Evolutionary conservation across 192 early-diverging fungal genomes (phyloP).

Genomic region (Rhizophagus clarus): DNA sequence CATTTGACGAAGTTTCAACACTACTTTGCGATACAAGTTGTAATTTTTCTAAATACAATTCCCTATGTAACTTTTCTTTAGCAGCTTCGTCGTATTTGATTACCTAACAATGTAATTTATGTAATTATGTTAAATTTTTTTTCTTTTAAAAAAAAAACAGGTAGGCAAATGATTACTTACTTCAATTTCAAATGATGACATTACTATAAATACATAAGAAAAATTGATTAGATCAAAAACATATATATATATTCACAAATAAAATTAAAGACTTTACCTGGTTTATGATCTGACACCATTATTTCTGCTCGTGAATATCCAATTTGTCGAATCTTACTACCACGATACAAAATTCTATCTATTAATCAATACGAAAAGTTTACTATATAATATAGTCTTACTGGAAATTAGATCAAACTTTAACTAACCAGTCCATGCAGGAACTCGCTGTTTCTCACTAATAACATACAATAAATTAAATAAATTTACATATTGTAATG

Average conservation of each 20-base stretch:
- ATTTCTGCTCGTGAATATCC: conserved; percentile 60
- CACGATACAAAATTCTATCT: conserved; percentile 65
- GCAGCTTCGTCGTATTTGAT: conserved; percentile 48
- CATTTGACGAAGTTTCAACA: neutral
- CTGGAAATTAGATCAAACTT: conserved; percentile 22
- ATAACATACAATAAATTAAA: conserved; percentile 3
- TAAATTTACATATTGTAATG: neutral
- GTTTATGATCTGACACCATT: conserved; percentile 80
- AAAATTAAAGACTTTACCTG: conserved; percentile 40
- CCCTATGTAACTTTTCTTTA: conserved; percentile 49
- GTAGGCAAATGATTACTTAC: conserved; percentile 7
- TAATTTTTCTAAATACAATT: conserved; percentile 41
- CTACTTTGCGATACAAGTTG: neutral
- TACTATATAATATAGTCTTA: neutral
- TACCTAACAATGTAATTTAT: conserved; percentile 40
- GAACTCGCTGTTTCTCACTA: conserved; percentile 65
- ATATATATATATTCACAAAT: neutral
- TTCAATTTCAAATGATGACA: conserved; percentile 42
- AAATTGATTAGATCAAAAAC: neutral
- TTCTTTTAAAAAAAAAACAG: conserved; percentile 28
- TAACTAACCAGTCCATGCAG: conserved; percentile 62
- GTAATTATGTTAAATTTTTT: neutral
- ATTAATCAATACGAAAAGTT: neutral
- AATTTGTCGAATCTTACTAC: conserved; percentile 50
- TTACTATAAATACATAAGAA: conserved; percentile 24